phyloP scores from a whole-genome alignment of 306 rosid species.

The Rosa lucieae region DNA sequence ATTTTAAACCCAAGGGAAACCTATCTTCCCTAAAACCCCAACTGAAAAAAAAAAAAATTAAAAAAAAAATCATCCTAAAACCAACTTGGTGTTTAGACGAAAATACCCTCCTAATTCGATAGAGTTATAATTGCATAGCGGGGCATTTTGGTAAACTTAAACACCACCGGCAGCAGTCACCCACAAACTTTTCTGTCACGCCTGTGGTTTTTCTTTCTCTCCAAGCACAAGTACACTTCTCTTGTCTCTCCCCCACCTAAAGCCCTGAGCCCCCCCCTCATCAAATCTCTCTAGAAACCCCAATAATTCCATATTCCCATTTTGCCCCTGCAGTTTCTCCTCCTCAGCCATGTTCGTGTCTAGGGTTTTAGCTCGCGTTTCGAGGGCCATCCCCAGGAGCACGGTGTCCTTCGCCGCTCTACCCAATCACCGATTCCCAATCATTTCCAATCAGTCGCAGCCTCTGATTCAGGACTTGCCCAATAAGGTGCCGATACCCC shows the following conservation, averaged over 20 bases:
- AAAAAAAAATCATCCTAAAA: too few species aligned
- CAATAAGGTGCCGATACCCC: conserved; percentile 36
- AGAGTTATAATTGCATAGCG: neutral
- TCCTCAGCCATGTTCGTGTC: conserved; percentile 51
- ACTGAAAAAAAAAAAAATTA: too few species aligned
- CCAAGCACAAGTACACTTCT: neutral
- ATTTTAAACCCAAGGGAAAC: neutral
- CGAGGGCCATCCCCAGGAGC: conserved; percentile 51
- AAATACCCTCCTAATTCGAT: neutral
- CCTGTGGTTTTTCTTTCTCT: conserved; percentile 21
- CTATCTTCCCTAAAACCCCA: neutral
- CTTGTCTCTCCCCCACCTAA: neutral
- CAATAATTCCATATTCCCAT: neutral
- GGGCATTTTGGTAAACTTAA: conserved; percentile 22
- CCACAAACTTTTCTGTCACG: too few species aligned
- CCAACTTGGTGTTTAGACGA: neutral
- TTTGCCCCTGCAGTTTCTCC: conserved; percentile 6
- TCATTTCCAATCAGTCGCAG: conserved; percentile 45
- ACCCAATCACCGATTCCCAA: conserved; percentile 34
- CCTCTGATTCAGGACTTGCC: conserved; percentile 44
- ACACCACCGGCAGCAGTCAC: neutral
- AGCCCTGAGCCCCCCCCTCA: neutral
- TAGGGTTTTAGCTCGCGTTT: conserved; percentile 43
- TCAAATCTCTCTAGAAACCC: neutral
- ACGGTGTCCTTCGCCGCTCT: conserved; percentile 47